phyloP scores from a whole-genome alignment of 2,329 filamentous ascomycete genomes.

The Verticillium dahliae region DNA sequence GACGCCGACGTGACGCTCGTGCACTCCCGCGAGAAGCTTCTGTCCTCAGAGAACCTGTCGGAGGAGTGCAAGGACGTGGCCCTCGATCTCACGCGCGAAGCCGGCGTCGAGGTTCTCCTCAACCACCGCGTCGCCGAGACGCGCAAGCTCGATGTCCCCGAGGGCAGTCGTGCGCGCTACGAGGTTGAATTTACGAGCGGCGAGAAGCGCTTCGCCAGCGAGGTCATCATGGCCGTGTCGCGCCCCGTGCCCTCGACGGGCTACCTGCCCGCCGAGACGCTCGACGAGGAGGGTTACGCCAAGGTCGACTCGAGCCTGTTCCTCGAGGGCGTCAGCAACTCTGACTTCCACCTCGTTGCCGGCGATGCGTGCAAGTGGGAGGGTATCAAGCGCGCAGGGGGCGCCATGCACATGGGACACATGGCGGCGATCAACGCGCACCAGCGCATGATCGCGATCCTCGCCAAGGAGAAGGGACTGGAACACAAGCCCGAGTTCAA shows the following conservation, averaged over 20 bases:
- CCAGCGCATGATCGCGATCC: slow-evolving; percentile 46
- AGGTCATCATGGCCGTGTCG: slow-evolving; percentile 65
- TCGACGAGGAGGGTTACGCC: slow-evolving; percentile 62
- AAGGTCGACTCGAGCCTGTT: slow-evolving; percentile 51
- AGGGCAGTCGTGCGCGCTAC: slow-evolving; percentile 31
- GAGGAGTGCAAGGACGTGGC: slow-evolving; percentile 61
- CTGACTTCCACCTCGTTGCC: slow-evolving; percentile 56
- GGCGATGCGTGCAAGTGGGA: slow-evolving; percentile 68
- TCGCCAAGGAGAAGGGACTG: slow-evolving; percentile 12
- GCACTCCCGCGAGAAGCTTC: slow-evolving; percentile 63
- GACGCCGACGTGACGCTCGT: slow-evolving; percentile 62
- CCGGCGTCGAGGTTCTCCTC: slow-evolving; percentile 60
- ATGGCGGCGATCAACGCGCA: slow-evolving; percentile 61
- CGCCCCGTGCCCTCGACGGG: slow-evolving; percentile 54
- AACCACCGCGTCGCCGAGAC: slow-evolving; percentile 48
- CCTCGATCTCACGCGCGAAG: slow-evolving; percentile 50
- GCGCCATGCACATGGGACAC: slow-evolving; percentile 68
- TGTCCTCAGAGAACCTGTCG: slow-evolving; percentile 68
- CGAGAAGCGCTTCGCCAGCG: slow-evolving; percentile 50
- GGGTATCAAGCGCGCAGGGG: slow-evolving; percentile 74
- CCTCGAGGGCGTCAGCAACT: slow-evolving; percentile 48
- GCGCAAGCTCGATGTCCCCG: slow-evolving; percentile 32
- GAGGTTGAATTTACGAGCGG: slow-evolving; percentile 56
- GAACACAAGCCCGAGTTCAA: slow-evolving; percentile 36
- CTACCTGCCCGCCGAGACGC: slow-evolving; percentile 51